Evolutionary conservation across 148 eudicot species (phyloP).

Genomic region (Pharnaceum exiguum): DNA sequence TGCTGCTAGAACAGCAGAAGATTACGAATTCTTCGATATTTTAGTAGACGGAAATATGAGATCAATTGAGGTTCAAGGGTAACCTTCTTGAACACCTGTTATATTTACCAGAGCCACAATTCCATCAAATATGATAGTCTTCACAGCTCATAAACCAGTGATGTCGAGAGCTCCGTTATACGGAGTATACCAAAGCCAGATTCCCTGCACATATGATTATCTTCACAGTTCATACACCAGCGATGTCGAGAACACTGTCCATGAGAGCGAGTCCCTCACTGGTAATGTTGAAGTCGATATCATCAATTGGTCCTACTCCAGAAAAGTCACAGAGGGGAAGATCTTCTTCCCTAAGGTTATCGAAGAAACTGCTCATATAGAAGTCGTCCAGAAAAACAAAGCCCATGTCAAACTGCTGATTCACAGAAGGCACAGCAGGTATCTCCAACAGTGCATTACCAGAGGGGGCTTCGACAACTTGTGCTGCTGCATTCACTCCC

Average conservation of each 20-base stretch:
- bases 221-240: constrained; percentile 9
- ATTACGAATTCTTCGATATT: too few species aligned
- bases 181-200: too few species aligned
- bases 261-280: constrained; percentile 28
- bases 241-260: constrained; percentile 16
- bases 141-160: too few species aligned
- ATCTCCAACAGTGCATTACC: neutral
- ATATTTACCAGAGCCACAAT: too few species aligned
- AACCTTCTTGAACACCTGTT: too few species aligned
- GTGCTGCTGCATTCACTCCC: neutral
- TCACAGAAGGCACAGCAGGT: neutral
- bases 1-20: too few species aligned
- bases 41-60: too few species aligned
- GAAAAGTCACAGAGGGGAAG: constrained; percentile 18
- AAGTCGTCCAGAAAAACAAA: constrained; percentile 6
- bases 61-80: too few species aligned
- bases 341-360: constrained; percentile 12
- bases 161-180: too few species aligned
- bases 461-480: constrained; percentile 3
- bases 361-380: constrained; percentile 10
- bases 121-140: too few species aligned
- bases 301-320: constrained; percentile 1
- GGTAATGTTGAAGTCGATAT: constrained; percentile 15
- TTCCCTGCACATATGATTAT: too few species aligned
- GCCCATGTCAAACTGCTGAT: neutral